These are phyloP conservation scores for Mycena polygramma DNA, from an alignment of 768 basidiomycete genomes.

Conservation along the genomic window DNA sequence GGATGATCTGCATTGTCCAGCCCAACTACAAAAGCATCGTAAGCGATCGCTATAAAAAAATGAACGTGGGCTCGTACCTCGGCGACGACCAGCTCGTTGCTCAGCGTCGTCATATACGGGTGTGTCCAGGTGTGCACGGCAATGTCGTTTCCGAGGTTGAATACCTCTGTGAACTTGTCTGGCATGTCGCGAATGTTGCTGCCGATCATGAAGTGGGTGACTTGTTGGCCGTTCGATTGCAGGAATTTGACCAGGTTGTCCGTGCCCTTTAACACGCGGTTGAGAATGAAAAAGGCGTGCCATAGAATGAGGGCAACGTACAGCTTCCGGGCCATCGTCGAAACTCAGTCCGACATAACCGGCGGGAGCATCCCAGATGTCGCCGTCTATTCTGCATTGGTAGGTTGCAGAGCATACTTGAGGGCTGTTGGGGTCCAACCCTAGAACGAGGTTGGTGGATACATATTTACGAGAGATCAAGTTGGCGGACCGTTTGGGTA, in stretches of 20 bases:
- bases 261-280: conserved; percentile 49
- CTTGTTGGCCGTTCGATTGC: conserved; percentile 66
- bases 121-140: conserved; percentile 79
- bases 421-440: conserved; percentile 54
- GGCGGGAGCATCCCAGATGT: conserved; percentile 83
- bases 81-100: conserved; percentile 75
- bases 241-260: conserved; percentile 76
- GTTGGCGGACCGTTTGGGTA: conserved; percentile 55
- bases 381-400: conserved; percentile 52
- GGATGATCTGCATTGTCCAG: conserved; percentile 84
- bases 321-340: conserved; percentile 82
- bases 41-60: neutral
- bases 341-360: conserved; percentile 77
- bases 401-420: conserved; percentile 75
- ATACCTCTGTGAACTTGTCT: conserved; percentile 65
- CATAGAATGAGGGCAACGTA: neutral
- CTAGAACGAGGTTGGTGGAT: neutral
- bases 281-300: neutral
- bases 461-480: neutral
- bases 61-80: conserved; percentile 54
- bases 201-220: conserved; percentile 94
- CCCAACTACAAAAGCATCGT: conserved; percentile 62
- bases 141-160: conserved; percentile 60
- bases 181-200: conserved; percentile 75
- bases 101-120: conserved; percentile 84